A percentile compares a stretch with the other conserved stretches of the same genome.
These are phyloP conservation scores for Chenopodium suecicum DNA, from an alignment of 148 eudicot species.

Conservation along the genomic window DNA sequence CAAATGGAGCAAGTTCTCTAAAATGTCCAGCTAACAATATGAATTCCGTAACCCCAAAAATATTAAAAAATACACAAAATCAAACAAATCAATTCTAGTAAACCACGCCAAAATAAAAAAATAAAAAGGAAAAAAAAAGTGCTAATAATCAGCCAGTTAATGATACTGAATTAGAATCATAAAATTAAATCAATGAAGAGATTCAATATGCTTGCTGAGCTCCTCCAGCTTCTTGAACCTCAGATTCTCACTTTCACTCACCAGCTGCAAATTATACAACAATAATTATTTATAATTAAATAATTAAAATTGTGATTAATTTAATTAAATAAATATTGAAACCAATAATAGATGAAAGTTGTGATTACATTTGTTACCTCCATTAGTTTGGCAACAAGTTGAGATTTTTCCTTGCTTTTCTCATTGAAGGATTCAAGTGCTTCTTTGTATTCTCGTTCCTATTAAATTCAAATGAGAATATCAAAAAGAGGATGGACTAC, in stretches of 20 bases:
- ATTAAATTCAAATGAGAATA: background rate
- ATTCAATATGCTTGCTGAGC: conserved; percentile 60
- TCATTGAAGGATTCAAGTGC: conserved; percentile 51
- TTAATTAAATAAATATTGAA: background rate
- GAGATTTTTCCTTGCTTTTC: conserved; percentile 59
- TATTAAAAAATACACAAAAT: conserved; percentile 8
- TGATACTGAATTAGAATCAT: background rate
- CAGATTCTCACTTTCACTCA: conserved; percentile 56
- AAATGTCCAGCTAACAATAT: background rate
- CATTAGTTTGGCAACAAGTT: conserved; percentile 50
- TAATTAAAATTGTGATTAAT: background rate
- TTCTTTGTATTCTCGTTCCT: conserved; percentile 68
- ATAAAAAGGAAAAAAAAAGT: background rate
- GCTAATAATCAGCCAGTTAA: conserved; percentile 18
- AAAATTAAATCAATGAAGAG: conserved; percentile 30
- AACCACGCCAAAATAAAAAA: conserved; percentile 12
- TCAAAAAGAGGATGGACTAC: no score
- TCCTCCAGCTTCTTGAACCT: conserved; percentile 64
- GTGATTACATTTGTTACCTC: conserved; percentile 39
- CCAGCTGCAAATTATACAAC: conserved; percentile 32
- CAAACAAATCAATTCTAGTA: conserved; percentile 17
- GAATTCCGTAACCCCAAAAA: background rate
- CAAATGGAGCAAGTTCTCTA: background rate
- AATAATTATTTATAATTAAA: background rate
- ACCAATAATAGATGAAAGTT: background rate